Evolutionary conservation across 305 asterid genomes (phyloP), one percentile per base, ranked within the genome.

Genomic region (Coffea humblotiana): DNA sequence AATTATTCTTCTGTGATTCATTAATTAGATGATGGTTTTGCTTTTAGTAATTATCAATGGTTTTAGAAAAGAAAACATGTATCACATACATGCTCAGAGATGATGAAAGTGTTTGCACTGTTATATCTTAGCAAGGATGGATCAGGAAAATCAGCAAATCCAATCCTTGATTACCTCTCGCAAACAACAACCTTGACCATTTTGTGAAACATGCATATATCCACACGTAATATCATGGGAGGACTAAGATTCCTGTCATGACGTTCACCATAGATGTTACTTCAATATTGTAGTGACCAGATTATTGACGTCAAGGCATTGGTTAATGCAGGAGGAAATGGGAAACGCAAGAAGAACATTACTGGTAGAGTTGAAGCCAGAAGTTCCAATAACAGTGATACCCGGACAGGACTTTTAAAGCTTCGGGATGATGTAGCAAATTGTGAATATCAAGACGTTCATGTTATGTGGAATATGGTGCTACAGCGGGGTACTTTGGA

Each of bases 391-490:
- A 8, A 0, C 8, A 23, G 11, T 23, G 25, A 8, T 61, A 21
- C 25, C 16, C 18, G 8, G 5, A 25, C n/a, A 69, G 81, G 81
- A 6, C 29, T 70, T 60, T 15, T 49, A 37, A 61, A 43, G 40
- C 78, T 81, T 35, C 32, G 21, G 9, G 52, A 29, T 61, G 81
- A 70, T 2, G 68, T 81, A 3, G 64, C 49, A 67, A 81, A 15
- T 16, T 81, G 84, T 76, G 80, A 71, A 7, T 76, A 71, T 19
- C 47, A 70, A 49, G 84, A 81, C 48, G 66, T 81, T 19, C 84
- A 76, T 70, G 56, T 76, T 3, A 18, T 81, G 77, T 81, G 84
- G 84, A 48, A 81, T 13, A 47, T 81, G 29, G 43, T 37, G 43
- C 47, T 81, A 13, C 51, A 77, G n/a, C 66, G 21, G 37, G 54